A percentile compares a stretch with the other conserved stretches of the same genome.
These are phyloP conservation scores for Penicillium diatomitis DNA, from an alignment of 495 filamentous ascomycete species.

Conservation along the genomic window DNA sequence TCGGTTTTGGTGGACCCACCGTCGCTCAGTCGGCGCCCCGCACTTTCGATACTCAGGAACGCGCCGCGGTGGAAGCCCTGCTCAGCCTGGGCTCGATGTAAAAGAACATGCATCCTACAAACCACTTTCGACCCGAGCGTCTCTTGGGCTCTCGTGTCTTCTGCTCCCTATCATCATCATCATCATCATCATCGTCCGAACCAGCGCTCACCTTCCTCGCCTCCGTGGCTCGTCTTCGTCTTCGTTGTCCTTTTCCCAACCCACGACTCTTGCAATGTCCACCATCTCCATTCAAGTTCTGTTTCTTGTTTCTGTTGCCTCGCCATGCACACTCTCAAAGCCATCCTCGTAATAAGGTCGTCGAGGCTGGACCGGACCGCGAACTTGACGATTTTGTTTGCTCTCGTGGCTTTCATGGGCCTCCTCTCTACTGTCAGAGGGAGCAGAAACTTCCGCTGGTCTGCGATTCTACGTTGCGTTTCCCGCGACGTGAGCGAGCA, in stretches of 20 bases:
- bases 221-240: conserved; percentile 10
- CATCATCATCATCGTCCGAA: conserved; percentile 16
- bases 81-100: conserved; percentile 81
- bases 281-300: background rate
- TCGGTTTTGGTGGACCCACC: conserved; percentile 12
- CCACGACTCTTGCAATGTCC: background rate
- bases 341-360: conserved; percentile 16
- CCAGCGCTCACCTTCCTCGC: no score
- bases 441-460: no score
- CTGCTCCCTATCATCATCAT: conserved; percentile 10
- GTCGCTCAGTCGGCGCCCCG: conserved; percentile 31
- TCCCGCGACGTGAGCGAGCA: no score
- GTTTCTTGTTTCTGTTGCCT: background rate
- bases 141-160: background rate
- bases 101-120: conserved; percentile 20
- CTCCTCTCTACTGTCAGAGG: no score
- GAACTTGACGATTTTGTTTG: no score
- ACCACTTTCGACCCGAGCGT: no score
- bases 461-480: no score
- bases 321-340: conserved; percentile 5
- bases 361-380: conserved; percentile 24
- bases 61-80: conserved; percentile 76
- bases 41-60: conserved; percentile 46
- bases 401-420: conserved; percentile 7
- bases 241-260: conserved; percentile 6